Conservation (phyloP, 73 alveolate species). For the Paramecium biaurelia region DNA sequence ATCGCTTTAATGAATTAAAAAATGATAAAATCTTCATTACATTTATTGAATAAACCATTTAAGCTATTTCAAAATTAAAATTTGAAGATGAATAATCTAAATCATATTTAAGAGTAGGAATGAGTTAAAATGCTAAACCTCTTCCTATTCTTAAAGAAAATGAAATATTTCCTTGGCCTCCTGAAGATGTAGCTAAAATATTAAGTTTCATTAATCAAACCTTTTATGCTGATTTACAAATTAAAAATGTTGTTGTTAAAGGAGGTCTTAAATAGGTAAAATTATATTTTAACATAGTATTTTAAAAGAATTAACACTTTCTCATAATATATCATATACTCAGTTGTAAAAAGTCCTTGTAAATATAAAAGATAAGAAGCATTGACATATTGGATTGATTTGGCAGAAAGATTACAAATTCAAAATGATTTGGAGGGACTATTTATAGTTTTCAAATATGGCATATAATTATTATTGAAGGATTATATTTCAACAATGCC, state of each 20-base stretch:
- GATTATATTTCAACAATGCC: not conserved
- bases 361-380: not conserved
- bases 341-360: not conserved
- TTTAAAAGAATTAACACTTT: not conserved
- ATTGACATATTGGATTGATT: not conserved
- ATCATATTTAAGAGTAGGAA: not conserved
- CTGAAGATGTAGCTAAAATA: not conserved
- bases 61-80: not conserved
- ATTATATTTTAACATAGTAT: not conserved
- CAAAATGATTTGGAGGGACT: slow-evolving; percentile 7
- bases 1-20: not conserved
- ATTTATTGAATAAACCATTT: not conserved
- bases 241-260: not conserved
- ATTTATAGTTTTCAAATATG: not conserved
- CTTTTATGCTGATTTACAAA: slow-evolving; percentile 2
- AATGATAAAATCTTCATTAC: not conserved
- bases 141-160: not conserved
- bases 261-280: not conserved
- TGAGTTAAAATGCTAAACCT: not conserved
- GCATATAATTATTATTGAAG: not conserved
- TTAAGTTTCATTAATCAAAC: not conserved
- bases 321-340: not conserved
- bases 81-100: not conserved
- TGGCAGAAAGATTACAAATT: not conserved
- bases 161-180: not conserved